A percentile compares a stretch with the other conserved stretches of the same genome.
These are phyloP conservation scores for Globisporangium mamillatum DNA, from an alignment of 352 stramenopile species.

Conservation along the genomic window DNA sequence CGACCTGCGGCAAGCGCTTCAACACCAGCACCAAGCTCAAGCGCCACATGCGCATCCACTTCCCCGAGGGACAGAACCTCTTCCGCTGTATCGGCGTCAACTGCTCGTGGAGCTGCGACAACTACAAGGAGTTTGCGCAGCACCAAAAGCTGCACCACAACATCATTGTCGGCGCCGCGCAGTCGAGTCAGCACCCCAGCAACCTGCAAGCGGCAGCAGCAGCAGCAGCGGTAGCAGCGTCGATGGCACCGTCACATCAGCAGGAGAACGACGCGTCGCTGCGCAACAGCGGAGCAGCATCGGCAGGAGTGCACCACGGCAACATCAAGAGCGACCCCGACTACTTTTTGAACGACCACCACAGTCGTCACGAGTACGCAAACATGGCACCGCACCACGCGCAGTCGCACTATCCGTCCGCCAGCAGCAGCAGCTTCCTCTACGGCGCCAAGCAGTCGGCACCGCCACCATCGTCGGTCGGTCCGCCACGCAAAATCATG, in stretches of 20 bases:
- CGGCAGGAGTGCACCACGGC: neutral
- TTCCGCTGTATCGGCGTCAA: slow-evolving; percentile 64
- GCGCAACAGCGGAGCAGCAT: slow-evolving; percentile 1
- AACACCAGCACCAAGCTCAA: slow-evolving; percentile 90
- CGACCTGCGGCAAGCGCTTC: slow-evolving; percentile 80
- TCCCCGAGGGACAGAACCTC: slow-evolving; percentile 69
- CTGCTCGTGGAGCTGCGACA: slow-evolving; percentile 69
- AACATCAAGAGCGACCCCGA: slow-evolving; percentile 15
- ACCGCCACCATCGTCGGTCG: slow-evolving; percentile 12
- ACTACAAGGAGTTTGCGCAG: slow-evolving; percentile 82
- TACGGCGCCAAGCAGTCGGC: slow-evolving; percentile 36
- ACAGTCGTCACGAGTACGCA: slow-evolving; percentile 14
- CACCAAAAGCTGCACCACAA: slow-evolving; percentile 79
- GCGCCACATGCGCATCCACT: slow-evolving; percentile 87
- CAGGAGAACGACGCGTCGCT: slow-evolving; percentile 28
- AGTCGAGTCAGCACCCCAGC: slow-evolving; percentile 9
- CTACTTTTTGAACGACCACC: slow-evolving; percentile 16
- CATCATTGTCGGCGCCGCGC: slow-evolving; percentile 54
- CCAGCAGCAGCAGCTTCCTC: slow-evolving; percentile 29
- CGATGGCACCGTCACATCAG: neutral
- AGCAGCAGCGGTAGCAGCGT: neutral
- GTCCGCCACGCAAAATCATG: slow-evolving; percentile 38
- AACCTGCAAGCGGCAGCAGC: neutral
- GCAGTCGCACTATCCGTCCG: slow-evolving; percentile 14
- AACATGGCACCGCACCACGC: slow-evolving; percentile 20